Base-by-base conservation (phyloP, 768 basidiomycete genomes). In the Boletus insuetus region DNA sequence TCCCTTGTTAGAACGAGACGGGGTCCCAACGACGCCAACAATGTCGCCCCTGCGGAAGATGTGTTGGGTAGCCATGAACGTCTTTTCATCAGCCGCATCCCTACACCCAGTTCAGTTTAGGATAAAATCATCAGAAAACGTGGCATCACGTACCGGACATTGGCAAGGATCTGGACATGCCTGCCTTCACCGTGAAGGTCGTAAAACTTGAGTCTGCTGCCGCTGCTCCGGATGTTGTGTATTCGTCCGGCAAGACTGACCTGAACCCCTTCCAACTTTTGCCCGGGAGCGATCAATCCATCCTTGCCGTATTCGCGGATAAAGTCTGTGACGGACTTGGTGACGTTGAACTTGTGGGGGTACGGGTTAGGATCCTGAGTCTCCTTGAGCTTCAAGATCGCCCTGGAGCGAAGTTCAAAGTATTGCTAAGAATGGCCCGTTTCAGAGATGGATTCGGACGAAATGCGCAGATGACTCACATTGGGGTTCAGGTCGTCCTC, bases 331-430 rank as follows among this genome's bases (percentile, higher is more conserved):
- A 99, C 77, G 9, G 91, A 92, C 58, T 74, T 77, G 53, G 87
- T 77, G 20, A 98, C 95, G 62, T 96, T 73, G 76, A 99, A 99
- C 84, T 99, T 99, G 86, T 99, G 97, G 8, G 97, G 97, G 77
- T 98, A 99, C 3, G 97, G 97, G 70, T 95, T 90, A 3, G 95
- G 96, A 8, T 81, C 73, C 70, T 89, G 88, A 29, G 90, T 89
- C 68, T 86, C 80, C 73, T 91, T 88, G 58, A 99, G 83, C 62
- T 85, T 83, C 59, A 85, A 82, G 64, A 99, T 94, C 63, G 91
- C 86, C 46, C 93, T 85, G 29, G 89, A 92, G 62, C 97, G 89
- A 62, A 94, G 76, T 68, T 98, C 94, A 69, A 88, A 96, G 79
- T 98, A 99, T 93, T 96, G 93, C 95, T 99, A 38, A 26, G 31